These are phyloP conservation scores for Sugiyamaella marilandica DNA, from an alignment of 805 yeast species.

Conservation along the genomic window DNA sequence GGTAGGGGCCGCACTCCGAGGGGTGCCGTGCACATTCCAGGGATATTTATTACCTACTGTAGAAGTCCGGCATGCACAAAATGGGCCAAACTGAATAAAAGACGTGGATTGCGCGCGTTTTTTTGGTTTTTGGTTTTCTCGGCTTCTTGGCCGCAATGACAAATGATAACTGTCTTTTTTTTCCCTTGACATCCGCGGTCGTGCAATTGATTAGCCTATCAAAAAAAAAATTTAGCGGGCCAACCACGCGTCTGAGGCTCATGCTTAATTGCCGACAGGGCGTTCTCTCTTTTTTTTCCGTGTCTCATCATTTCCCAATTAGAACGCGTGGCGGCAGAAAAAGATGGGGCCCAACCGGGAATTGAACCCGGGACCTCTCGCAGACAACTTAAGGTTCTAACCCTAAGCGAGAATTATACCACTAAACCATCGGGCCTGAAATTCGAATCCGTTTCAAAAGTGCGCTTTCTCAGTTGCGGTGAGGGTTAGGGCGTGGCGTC, in stretches of 20 bases:
- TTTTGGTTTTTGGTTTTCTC: neutral
- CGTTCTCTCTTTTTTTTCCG: neutral
- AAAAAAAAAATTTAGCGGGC: neutral
- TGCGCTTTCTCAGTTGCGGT: no score
- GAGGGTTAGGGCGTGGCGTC: no score
- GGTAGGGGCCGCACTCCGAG: neutral
- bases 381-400: slow-evolving; percentile 27
- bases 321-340: slow-evolving; percentile 1
- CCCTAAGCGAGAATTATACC: slow-evolving; percentile 37
- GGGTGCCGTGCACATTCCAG: slow-evolving; percentile 4
- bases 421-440: slow-evolving; percentile 34
- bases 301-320: neutral
- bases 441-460: neutral
- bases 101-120: neutral
- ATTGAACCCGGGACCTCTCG: slow-evolving; percentile 38
- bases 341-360: slow-evolving; percentile 34
- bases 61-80: neutral
- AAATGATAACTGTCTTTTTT: neutral
- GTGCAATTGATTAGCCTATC: no score
- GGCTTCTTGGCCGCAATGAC: neutral
- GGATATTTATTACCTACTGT: neutral
- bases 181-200: no score
- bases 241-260: neutral
- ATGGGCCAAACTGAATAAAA: neutral
- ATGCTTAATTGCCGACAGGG: neutral